Evolutionary conservation across 1,284 basidiomycete genomes (phyloP).

Genomic region (Cryptococcus sp.): DNA sequence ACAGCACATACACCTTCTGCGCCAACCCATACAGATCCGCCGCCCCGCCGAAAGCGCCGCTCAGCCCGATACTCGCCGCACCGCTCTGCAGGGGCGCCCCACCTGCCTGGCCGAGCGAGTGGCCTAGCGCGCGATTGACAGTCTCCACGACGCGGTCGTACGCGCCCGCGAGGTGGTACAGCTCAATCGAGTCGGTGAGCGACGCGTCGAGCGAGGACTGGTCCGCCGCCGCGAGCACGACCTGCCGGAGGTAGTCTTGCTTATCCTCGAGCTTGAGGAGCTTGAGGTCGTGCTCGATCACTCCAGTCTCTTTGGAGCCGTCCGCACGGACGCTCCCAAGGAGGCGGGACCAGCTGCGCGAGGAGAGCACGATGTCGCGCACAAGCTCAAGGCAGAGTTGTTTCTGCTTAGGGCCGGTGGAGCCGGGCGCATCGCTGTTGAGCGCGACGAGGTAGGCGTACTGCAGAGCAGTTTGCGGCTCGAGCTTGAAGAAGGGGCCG

Average conservation of each 20-base stretch:
- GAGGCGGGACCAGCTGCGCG: conserved; percentile 76
- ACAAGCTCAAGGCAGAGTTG: conserved; percentile 83
- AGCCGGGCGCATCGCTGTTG: conserved; percentile 61
- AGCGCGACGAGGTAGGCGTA: conserved; percentile 91
- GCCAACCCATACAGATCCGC: conserved; percentile 70
- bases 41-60: conserved; percentile 44
- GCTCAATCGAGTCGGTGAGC: conserved; percentile 84
- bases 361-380: conserved; percentile 79
- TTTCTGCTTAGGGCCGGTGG: conserved; percentile 70
- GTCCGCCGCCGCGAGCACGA: conserved; percentile 76
- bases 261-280: conserved; percentile 71
- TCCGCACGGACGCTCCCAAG: conserved; percentile 87
- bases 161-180: conserved; percentile 93
- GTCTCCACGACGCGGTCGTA: conserved; percentile 84
- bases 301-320: conserved; percentile 81
- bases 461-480: conserved; percentile 88
- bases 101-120: conserved; percentile 65
- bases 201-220: conserved; percentile 66
- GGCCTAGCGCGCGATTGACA: conserved; percentile 85
- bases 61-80: conserved; percentile 20
- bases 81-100: conserved; percentile 15
- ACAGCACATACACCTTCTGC: conserved; percentile 76
- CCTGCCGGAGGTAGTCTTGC: conserved; percentile 73
- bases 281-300: conserved; percentile 76
- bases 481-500: conserved; percentile 83